Evolutionary conservation across 352 stramenopile species (phyloP).

Genomic region (Phytopythium aichiense): DNA sequence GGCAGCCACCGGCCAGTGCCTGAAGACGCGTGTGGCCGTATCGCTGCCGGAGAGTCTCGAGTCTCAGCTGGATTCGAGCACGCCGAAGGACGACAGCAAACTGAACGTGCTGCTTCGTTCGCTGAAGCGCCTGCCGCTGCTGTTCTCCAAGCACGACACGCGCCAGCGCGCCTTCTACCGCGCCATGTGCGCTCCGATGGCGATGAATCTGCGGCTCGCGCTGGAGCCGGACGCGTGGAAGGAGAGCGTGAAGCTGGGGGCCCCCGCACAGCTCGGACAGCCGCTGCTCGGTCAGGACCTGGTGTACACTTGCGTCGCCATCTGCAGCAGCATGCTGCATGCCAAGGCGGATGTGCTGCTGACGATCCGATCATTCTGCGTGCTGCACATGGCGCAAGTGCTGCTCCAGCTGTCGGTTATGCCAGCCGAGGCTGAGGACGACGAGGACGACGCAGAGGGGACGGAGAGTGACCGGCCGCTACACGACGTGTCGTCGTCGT

Average conservation of each 20-base stretch:
- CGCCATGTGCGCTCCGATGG: conserved; percentile 45
- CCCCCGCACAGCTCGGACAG: conserved; percentile 48
- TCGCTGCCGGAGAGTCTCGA: conserved; percentile 64
- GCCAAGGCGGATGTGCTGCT: conserved; percentile 77
- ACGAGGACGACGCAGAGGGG: conserved; percentile 20
- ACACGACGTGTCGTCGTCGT: neutral
- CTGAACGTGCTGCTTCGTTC: conserved; percentile 65
- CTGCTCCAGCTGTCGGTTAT: conserved; percentile 58
- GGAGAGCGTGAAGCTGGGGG: conserved; percentile 33
- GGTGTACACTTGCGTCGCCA: conserved; percentile 65
- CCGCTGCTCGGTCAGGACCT: conserved; percentile 73
- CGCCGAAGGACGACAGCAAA: conserved; percentile 76
- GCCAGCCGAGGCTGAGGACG: conserved; percentile 52
- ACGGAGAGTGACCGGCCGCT: neutral
- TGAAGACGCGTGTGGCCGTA: conserved; percentile 64
- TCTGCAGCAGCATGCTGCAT: conserved; percentile 75
- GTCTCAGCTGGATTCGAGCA: conserved; percentile 59
- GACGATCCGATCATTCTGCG: conserved; percentile 71
- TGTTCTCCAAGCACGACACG: conserved; percentile 36
- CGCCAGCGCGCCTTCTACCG: conserved; percentile 45
- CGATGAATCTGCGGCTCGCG: conserved; percentile 39
- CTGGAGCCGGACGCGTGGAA: conserved; percentile 46
- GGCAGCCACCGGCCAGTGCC: conserved; percentile 16
- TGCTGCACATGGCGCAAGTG: conserved; percentile 78
- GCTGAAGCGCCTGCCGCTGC: conserved; percentile 45